Base-by-base conservation (phyloP, 2,329 filamentous ascomycete species). In the Tolypocladium album region DNA sequence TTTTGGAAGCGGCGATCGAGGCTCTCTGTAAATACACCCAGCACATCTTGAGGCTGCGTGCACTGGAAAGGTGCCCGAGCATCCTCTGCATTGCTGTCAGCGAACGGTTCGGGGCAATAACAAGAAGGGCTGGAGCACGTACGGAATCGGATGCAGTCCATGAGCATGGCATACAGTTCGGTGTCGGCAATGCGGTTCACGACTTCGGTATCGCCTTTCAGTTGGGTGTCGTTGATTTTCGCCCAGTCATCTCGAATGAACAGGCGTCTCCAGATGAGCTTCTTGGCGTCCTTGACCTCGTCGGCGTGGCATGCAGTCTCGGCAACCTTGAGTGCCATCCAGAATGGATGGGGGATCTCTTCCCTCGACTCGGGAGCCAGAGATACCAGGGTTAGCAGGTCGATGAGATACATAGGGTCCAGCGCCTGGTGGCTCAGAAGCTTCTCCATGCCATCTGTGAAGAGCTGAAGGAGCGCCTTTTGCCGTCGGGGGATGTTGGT, bases 181-280 rank as follows among this genome's bases (percentile, higher is more conserved):
- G 91, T 96, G 60, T 80, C 75, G 39, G 78, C 77, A 34, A 95
- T 74, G 22, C 83, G 77, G 36, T 82, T 79, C 58, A 86, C 78
- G 36, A 91, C 82, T 63, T 89, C 82, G 3, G 78, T 75, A 67
- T 96, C 92, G 60, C 85, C 84, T 69, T 89, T 88, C 61, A 88
- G 79, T 56, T 87, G 84, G 0, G 89, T 93, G 65, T 90, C 85
- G 69, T 94, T 93, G 69, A 95, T 82, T 61, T 78, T 79, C 34
- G 82, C 78, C 94, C 94, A 99, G 69, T 97, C 85, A 71, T 97
- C 92, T 57, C 87, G 85, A 65, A 93, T 82, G 68, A 89, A 89
- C 62, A 91, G 88, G 59, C 94, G 85, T 69, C 94, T 88, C 94
- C 94, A 99, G 63, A 97, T 89, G 45, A 85, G 75, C 20, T 78